Evolutionary conservation across 768 basidiomycete species (phyloP).

Genomic region (Agaricus blazei): DNA sequence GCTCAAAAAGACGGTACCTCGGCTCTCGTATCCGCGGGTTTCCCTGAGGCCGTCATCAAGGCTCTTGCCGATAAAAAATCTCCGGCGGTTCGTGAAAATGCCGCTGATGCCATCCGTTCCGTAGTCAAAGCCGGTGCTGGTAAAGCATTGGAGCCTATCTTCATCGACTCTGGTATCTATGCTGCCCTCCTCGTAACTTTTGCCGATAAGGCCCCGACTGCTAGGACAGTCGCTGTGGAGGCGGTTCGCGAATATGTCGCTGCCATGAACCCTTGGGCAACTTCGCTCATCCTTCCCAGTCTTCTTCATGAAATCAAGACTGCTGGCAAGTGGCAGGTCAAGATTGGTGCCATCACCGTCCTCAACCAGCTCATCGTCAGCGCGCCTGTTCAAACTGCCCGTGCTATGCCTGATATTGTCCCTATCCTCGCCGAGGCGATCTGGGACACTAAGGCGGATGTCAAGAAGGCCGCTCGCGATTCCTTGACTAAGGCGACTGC

Average conservation of each 20-base stretch:
- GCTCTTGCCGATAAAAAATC: constrained; percentile 95
- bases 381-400: constrained; percentile 78
- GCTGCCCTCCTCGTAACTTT: constrained; percentile 84
- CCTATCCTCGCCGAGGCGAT: constrained; percentile 93
- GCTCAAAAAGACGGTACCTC: constrained; percentile 83
- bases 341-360: constrained; percentile 78
- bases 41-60: constrained; percentile 71
- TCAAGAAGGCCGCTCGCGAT: constrained; percentile 97
- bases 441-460: constrained; percentile 98
- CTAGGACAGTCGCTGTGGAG: constrained; percentile 78
- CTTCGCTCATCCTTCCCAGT: constrained; percentile 75
- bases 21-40: constrained; percentile 63
- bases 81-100: constrained; percentile 85
- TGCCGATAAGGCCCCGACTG: constrained; percentile 91
- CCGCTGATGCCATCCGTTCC: constrained; percentile 62
- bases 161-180: constrained; percentile 84
- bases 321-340: constrained; percentile 96
- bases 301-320: constrained; percentile 92
- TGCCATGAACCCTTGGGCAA: constrained; percentile 86
- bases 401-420: constrained; percentile 91
- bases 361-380: constrained; percentile 84
- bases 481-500: constrained; percentile 93
- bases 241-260: constrained; percentile 74
- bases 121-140: constrained; percentile 68
- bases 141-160: constrained; percentile 82